Conservation (phyloP, 1,284 basidiomycete species). For the Ceratorhiza oryzae-sativae region DNA sequence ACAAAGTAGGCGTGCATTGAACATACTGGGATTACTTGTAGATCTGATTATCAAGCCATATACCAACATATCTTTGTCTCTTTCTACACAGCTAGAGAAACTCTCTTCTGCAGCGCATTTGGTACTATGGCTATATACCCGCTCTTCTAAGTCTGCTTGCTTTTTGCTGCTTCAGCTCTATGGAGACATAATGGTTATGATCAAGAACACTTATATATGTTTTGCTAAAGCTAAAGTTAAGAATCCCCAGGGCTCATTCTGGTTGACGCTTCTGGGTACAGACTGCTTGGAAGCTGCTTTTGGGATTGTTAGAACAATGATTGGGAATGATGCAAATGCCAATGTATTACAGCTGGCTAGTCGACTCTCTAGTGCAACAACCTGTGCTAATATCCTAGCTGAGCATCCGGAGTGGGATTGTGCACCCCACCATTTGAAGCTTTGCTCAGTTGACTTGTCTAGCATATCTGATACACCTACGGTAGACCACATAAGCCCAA, state of each 20-base stretch:
- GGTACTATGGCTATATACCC: neutral
- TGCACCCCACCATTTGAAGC: conserved; percentile 47
- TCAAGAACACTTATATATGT: conserved; percentile 38
- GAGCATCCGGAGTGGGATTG: conserved; percentile 53
- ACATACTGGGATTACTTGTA: neutral
- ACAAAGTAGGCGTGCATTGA: neutral
- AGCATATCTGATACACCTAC: neutral
- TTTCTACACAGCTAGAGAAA: conserved; percentile 15
- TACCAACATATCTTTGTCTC: neutral
- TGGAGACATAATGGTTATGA: conserved; percentile 20
- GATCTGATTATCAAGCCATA: neutral
- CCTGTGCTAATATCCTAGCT: conserved; percentile 50
- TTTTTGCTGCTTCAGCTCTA: conserved; percentile 35
- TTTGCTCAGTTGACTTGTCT: conserved; percentile 36
- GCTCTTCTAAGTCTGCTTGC: neutral
- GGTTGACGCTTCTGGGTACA: conserved; percentile 15
- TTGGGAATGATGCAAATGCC: conserved; percentile 50
- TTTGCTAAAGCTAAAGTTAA: conserved; percentile 37
- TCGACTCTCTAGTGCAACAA: conserved; percentile 48
- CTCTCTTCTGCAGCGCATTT: conserved; percentile 16
- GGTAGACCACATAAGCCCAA: conserved; percentile 50
- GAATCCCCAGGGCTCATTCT: conserved; percentile 4
- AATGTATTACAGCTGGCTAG: conserved; percentile 49
- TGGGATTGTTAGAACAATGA: conserved; percentile 48
- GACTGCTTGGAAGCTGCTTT: conserved; percentile 45